Percentiles rank a stretch among this genome's conserved stretches.
Evolutionary conservation across 2,329 filamentous ascomycete species (phyloP).

Genomic region (Septoria linicola): DNA sequence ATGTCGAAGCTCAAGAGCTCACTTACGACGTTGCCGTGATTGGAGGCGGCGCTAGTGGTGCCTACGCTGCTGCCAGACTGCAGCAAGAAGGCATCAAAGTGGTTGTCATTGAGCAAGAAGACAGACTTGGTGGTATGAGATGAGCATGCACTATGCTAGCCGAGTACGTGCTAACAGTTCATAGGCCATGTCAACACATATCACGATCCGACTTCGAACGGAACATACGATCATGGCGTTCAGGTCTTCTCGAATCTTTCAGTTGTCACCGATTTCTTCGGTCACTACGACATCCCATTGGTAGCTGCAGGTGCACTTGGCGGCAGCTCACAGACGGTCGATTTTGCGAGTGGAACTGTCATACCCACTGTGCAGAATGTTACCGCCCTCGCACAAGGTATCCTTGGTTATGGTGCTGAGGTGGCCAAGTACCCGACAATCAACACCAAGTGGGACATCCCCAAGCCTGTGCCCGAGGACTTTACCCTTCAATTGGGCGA

Average conservation of each 20-base stretch:
- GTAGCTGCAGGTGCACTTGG: slow-evolving; percentile 19
- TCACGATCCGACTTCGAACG: slow-evolving; percentile 39
- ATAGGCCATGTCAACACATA: slow-evolving; percentile 52
- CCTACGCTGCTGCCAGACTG: slow-evolving; percentile 44
- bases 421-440: slow-evolving; percentile 35
- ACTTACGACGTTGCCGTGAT: slow-evolving; percentile 40
- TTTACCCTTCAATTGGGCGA: slow-evolving; percentile 50
- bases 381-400: not conserved
- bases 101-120: slow-evolving; percentile 43
- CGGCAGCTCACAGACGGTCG: slow-evolving; percentile 11
- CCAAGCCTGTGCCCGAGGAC: slow-evolving; percentile 47
- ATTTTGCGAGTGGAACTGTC: not conserved
- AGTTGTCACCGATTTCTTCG: slow-evolving; percentile 47
- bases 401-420: slow-evolving; percentile 30
- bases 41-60: slow-evolving; percentile 46
- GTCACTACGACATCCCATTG: slow-evolving; percentile 45
- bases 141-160: not conserved
- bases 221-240: slow-evolving; percentile 42
- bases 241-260: slow-evolving; percentile 44
- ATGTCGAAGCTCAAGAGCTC: not conserved
- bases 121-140: slow-evolving; percentile 38
- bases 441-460: slow-evolving; percentile 34
- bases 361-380: not conserved
- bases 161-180: not conserved
- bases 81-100: slow-evolving; percentile 41